Evolutionary conservation across 352 stramenopile species (phyloP).

Genomic region (Pythium monospermum): DNA sequence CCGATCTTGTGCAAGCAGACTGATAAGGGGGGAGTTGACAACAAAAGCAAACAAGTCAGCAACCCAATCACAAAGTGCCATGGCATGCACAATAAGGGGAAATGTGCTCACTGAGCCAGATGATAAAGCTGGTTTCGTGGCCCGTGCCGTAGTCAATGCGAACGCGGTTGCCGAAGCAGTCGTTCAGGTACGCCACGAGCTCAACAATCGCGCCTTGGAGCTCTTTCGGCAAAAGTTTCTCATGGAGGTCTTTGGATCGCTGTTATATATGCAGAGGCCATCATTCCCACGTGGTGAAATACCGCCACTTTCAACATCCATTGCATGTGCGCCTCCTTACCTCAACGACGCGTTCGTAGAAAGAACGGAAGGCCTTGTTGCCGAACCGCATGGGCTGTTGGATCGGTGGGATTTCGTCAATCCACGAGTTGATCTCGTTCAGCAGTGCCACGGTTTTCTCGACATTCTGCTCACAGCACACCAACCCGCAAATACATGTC

Average conservation of each 20-base stretch:
- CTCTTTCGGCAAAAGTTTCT: conserved; percentile 51
- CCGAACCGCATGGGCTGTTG: conserved; percentile 94
- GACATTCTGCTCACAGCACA: conserved; percentile 47
- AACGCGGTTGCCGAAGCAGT: conserved; percentile 95
- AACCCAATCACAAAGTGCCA: too few species aligned
- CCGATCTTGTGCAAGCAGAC: conserved; percentile 87
- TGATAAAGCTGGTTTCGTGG: conserved; percentile 97
- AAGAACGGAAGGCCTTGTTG: conserved; percentile 92
- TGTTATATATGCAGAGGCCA: conserved; percentile 20
- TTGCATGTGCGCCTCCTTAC: too few species aligned
- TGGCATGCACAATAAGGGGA: conserved; percentile 12
- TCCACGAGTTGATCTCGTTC: conserved; percentile 72
- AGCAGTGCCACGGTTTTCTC: conserved; percentile 59
- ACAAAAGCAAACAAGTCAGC: too few species aligned
- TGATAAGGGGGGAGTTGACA: too few species aligned
- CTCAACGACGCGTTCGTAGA: conserved; percentile 79
- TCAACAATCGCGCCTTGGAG: conserved; percentile 81
- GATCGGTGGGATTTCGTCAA: conserved; percentile 90
- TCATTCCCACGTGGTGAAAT: too few species aligned
- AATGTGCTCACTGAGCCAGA: conserved; percentile 81
- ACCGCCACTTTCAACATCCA: too few species aligned
- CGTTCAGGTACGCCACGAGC: conserved; percentile 92
- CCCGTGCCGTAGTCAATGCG: conserved; percentile 99
- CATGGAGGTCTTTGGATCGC: conserved; percentile 49
- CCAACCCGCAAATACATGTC: background rate